A percentile compares a stretch with the other conserved stretches of the same genome.
phyloP scores from a whole-genome alignment of 2,329 filamentous ascomycete genomes.

The Colletotrichum tanaceti region DNA sequence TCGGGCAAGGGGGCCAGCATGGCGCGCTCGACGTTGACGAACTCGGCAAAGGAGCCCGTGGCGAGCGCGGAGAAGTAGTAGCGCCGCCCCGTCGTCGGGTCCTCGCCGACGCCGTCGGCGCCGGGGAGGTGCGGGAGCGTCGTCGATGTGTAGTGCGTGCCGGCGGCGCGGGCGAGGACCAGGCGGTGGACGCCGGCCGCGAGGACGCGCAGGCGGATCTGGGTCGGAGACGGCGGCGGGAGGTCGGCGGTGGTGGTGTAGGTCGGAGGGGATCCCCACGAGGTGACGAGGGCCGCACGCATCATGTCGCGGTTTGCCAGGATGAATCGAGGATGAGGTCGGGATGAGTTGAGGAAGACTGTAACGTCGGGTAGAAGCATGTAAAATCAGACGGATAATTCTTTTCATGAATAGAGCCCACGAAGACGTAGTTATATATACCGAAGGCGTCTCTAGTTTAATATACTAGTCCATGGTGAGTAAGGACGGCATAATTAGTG shows the following conservation, averaged over 20 bases:
- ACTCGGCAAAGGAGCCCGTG: slow-evolving; percentile 59
- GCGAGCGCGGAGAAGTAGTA: slow-evolving; percentile 60
- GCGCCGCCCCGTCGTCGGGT: slow-evolving; percentile 56
- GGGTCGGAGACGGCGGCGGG: slow-evolving; percentile 51
- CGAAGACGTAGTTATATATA: too few relatives aligned
- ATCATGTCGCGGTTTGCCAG: slow-evolving; percentile 40
- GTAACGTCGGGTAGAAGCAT: too few relatives aligned
- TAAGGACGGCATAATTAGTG: too few relatives aligned
- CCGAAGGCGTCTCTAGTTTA: neutral
- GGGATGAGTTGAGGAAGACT: neutral
- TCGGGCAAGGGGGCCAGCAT: slow-evolving; percentile 56
- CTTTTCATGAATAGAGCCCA: neutral
- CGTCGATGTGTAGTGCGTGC: slow-evolving; percentile 64
- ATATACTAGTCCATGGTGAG: neutral
- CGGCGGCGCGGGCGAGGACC: slow-evolving; percentile 64
- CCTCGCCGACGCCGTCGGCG: slow-evolving; percentile 63
- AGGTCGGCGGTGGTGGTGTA: slow-evolving; percentile 48
- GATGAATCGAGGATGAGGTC: fast-evolving
- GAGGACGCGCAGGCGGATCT: slow-evolving; percentile 59
- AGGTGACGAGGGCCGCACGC: slow-evolving; percentile 54
- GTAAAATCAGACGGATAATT: too few relatives aligned
- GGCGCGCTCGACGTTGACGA: slow-evolving; percentile 59
- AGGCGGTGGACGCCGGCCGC: slow-evolving; percentile 65
- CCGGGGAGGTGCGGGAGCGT: slow-evolving; percentile 64
- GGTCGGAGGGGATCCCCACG: slow-evolving; percentile 51